Base-by-base conservation (phyloP, 169 alveolate genomes). In the Plasmodium vivax region DNA sequence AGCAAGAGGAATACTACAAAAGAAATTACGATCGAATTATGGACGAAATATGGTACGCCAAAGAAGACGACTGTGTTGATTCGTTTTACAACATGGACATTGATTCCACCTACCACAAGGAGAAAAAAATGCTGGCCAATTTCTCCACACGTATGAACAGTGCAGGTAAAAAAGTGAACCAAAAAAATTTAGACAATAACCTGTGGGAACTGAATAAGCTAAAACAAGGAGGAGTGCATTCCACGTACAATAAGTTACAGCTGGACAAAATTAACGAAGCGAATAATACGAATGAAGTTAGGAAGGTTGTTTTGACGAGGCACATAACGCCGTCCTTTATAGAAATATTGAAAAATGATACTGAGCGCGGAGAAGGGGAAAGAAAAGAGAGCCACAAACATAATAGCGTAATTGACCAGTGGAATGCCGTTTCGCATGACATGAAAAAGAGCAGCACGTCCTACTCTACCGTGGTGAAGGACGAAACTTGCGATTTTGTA, bases 401-500 rank as follows among this genome's bases (percentile, higher is more conserved):
- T 80, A 71, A 97, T 95, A 95, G 97, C 96, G 72, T 97, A 92
- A 71, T 97, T 97, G 97, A 96, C 95, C 88, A 98, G 96, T 54
- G 79, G 54, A 79, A 87, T 77, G 41, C 19, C 9, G 19, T 16
- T 74, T 23, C 68, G 47, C 34, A 3, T 75, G 85, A 95, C 96
- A 96, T 75, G 97, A 97, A 71, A 96, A 97, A 82, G 72, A 83
- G 90, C 73, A 84, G 94, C 93, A 62, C 96, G 54, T 93, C 98
- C 88, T 84, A 93, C 83, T 79, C 94, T 0, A 93, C 94, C 19
- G 98, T 99, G 2, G 99, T 99, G 12, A 99, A 98, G 95, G 99
- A 99, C 92, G 99, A 98, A 9, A 98, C 99, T 27, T 98, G 99
- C 45, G 99, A 99, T 96, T 98, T 99, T 96, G 99, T 99, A 38